Conservation (phyloP, 768 basidiomycete species). For the Mycena filopes region DNA sequence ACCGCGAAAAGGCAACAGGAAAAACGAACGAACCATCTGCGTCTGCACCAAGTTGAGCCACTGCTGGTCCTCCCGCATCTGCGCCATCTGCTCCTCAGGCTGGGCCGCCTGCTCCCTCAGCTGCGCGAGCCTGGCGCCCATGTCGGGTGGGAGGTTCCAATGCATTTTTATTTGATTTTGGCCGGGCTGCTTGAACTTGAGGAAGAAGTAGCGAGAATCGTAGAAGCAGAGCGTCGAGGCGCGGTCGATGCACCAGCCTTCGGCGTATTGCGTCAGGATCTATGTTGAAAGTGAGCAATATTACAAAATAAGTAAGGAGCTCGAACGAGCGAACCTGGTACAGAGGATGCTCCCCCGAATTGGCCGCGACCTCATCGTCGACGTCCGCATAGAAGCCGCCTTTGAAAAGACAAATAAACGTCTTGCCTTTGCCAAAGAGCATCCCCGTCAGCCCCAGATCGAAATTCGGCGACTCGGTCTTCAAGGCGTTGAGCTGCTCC, state of each 20-base stretch:
- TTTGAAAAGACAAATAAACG: neutral
- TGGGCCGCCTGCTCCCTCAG: neutral
- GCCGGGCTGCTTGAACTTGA: constrained; percentile 7
- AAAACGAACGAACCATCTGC: constrained; percentile 5
- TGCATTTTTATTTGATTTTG: neutral
- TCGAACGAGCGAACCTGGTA: too few relatives aligned
- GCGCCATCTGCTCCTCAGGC: constrained; percentile 17
- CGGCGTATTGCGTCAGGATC: neutral
- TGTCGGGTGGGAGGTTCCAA: constrained; percentile 13
- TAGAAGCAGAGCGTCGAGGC: constrained; percentile 24
- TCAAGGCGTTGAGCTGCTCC: neutral
- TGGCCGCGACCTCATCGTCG: constrained; percentile 1
- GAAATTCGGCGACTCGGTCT: neutral
- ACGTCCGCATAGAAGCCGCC: constrained; percentile 16
- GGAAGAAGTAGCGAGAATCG: constrained; percentile 12
- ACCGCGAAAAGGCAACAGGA: too few relatives aligned
- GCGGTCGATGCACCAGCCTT: constrained; percentile 16
- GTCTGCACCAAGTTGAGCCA: constrained; percentile 4
- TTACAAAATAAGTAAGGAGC: too few relatives aligned
- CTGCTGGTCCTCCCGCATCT: constrained; percentile 15
- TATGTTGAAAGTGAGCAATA: too few relatives aligned
- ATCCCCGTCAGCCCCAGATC: constrained; percentile 19
- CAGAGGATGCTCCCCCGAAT: constrained; percentile 10
- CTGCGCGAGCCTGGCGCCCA: constrained; percentile 12
- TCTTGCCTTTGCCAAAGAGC: constrained; percentile 22